Percentiles rank a stretch among this genome's conserved stretches.
phyloP scores from a whole-genome alignment of 1,284 basidiomycete species.

The Anthracocystis panici-leucophaei region DNA sequence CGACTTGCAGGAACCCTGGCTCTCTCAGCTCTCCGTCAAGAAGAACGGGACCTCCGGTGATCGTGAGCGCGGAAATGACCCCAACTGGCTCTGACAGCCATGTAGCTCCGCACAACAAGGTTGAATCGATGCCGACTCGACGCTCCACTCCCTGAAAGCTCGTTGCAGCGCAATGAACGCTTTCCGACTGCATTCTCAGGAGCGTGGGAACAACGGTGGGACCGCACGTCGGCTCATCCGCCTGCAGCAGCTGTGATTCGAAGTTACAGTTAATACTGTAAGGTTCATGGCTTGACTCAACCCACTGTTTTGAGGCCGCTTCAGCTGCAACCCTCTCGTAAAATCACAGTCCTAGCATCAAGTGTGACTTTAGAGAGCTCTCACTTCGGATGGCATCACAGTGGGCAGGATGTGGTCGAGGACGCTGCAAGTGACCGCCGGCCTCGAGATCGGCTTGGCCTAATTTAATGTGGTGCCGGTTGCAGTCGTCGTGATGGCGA shows the following conservation, averaged over 20 bases:
- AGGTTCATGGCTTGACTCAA: background rate
- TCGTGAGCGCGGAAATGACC: background rate
- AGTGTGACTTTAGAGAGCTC: background rate
- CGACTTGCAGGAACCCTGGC: background rate
- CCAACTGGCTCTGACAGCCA: background rate
- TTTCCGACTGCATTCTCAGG: background rate
- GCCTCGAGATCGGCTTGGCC: background rate
- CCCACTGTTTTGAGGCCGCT: background rate
- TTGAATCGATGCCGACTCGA: conserved; percentile 2
- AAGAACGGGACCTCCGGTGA: background rate
- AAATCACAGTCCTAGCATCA: conserved; percentile 9
- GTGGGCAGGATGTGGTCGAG: too few species aligned
- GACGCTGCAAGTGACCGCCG: background rate
- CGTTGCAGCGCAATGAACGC: background rate
- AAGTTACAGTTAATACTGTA: too few species aligned
- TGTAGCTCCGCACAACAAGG: background rate
- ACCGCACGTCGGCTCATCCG: conserved; percentile 13
- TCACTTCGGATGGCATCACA: too few species aligned
- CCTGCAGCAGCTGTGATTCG: conserved; percentile 5
- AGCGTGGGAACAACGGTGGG: conserved; percentile 16
- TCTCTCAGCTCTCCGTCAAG: background rate
- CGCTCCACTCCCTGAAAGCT: background rate
- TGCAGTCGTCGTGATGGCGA: background rate
- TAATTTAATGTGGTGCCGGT: too few species aligned
- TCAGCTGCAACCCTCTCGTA: background rate